phyloP scores from a whole-genome alignment of 164 flowering plant species.

The Piper betle region DNA sequence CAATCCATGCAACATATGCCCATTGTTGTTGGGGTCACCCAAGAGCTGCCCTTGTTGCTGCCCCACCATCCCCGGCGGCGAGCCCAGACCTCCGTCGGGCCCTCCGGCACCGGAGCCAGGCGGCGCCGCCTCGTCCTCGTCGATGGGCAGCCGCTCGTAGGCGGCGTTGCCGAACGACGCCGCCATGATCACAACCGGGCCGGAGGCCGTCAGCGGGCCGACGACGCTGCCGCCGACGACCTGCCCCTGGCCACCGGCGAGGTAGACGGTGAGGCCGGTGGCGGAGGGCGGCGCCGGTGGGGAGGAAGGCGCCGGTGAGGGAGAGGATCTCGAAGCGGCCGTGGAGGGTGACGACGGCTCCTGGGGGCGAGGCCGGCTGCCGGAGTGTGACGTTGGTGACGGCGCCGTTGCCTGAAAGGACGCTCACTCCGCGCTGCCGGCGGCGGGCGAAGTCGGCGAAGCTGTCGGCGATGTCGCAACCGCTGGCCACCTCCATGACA shows the following conservation, averaged over 20 bases:
- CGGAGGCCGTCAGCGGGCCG: conserved; percentile 64
- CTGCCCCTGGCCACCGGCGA: conserved; percentile 89
- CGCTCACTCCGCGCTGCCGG: conserved; percentile 70
- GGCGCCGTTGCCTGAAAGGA: conserved; percentile 68
- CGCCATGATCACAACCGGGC: conserved; percentile 84
- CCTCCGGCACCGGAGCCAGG: conserved; percentile 31
- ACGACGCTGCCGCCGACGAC: conserved; percentile 82
- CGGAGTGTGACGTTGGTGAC: conserved; percentile 68
- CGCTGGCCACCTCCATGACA: conserved; percentile 75
- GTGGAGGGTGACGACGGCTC: conserved; percentile 56
- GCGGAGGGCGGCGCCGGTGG: conserved; percentile 91
- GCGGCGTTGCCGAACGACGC: conserved; percentile 92
- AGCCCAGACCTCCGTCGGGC: not conserved
- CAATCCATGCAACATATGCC: conserved; percentile 41
- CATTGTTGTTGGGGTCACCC: conserved; percentile 26
- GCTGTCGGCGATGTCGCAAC: conserved; percentile 61
- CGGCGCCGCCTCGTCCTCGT: conserved; percentile 32
- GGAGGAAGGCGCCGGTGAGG: conserved; percentile 68
- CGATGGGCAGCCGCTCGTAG: conserved; percentile 78
- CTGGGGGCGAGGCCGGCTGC: conserved; percentile 53
- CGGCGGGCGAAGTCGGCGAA: conserved; percentile 54
- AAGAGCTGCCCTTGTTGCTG: conserved; percentile 25
- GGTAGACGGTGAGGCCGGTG: conserved; percentile 56
- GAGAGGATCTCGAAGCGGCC: conserved; percentile 86
- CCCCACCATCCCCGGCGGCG: conserved; percentile 9